Evolutionary conservation across 768 basidiomycete species (phyloP), one percentile per base, ranked within the genome.

Genomic region (Rhizopogon vinicolor): DNA sequence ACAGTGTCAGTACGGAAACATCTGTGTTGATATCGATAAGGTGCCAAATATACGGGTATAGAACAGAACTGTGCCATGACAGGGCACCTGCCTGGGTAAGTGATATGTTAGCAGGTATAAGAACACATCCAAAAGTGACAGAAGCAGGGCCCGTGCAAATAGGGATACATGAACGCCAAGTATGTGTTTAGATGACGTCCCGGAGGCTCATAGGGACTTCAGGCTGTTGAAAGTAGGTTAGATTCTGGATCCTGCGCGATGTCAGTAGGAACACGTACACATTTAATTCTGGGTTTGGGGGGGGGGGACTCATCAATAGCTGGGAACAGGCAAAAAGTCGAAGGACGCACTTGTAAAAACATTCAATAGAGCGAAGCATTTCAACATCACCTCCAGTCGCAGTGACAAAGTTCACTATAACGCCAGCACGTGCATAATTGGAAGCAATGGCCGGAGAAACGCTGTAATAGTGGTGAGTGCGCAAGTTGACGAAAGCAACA

Each of bases 371-470:
- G 66, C 96, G 84, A 59, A 98, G 76, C 94, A 98, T 97, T 75
- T 98, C 96, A 53, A 98, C 95, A 69, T 98, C 96, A 41, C 94
- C 95, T 31, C 95, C 94, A 13, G 93, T 94, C 53, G 95, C 96
- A 54, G 95, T 97, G 58, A 98, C 95, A 63, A 98, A 94, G 71
- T 96, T 98, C 66, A 99, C 82, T 57, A 97, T 82, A 52, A 98
- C 90, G 29, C 96, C 97, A 53, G 93, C 89, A 51, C 93, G 86
- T 41, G 86, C 81, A 67, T 92, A 89, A 70, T 77, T 74, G 46
- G 90, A 83, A n/a, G 91, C 87, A 63, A 92, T 86, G 52, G 93
- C 93, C 53, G 91, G 87, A 18, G 91, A 83, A 62, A 94, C 91
- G 52, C 91, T 93, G 62, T 3, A 45, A 52, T 40, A 55, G 43